Percentiles rank a stretch among this genome's conserved stretches.
Evolutionary conservation across 106 monocot genomes (phyloP).

Genomic region (Dendrobium officinale): DNA sequence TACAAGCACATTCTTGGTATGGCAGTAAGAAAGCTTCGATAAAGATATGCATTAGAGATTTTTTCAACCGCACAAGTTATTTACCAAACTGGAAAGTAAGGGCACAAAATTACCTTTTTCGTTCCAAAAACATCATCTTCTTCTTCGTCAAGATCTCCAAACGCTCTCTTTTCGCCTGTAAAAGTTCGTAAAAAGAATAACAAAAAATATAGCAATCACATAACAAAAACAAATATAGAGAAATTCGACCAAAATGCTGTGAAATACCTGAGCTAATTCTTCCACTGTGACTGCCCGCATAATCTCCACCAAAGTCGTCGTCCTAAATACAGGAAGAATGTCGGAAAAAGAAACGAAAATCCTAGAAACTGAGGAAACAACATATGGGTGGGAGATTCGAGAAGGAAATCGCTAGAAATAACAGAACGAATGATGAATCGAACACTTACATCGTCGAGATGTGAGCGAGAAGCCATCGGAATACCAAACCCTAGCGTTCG

Average conservation of each 20-base stretch:
- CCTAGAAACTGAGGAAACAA: not conserved
- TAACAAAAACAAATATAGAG: not conserved
- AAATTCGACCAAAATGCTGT: not conserved
- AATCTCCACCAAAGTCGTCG: slow-evolving; percentile 24
- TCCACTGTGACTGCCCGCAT: slow-evolving; percentile 2
- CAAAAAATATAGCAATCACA: not conserved
- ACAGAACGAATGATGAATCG: not conserved
- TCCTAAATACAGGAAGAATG: slow-evolving; percentile 11
- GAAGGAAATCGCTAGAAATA: not conserved
- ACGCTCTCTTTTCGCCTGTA: slow-evolving; percentile 20
- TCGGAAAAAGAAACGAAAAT: not conserved
- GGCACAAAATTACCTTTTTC: slow-evolving; percentile 14
- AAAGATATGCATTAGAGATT: not conserved
- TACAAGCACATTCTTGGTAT: not conserved
- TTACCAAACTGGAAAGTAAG: not conserved
- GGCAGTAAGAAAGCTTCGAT: not conserved
- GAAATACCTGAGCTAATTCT: not conserved
- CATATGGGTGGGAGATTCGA: not conserved
- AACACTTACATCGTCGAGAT: slow-evolving; percentile 4
- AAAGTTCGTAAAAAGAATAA: not conserved
- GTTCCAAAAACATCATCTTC: slow-evolving; percentile 23
- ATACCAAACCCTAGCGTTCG: slow-evolving; percentile 3
- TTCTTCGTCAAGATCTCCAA: slow-evolving; percentile 25
- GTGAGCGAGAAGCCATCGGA: slow-evolving; percentile 1
- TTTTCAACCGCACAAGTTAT: not conserved